Conservation (phyloP, 2,329 filamentous ascomycete genomes). For the Fusarium irregulare region DNA sequence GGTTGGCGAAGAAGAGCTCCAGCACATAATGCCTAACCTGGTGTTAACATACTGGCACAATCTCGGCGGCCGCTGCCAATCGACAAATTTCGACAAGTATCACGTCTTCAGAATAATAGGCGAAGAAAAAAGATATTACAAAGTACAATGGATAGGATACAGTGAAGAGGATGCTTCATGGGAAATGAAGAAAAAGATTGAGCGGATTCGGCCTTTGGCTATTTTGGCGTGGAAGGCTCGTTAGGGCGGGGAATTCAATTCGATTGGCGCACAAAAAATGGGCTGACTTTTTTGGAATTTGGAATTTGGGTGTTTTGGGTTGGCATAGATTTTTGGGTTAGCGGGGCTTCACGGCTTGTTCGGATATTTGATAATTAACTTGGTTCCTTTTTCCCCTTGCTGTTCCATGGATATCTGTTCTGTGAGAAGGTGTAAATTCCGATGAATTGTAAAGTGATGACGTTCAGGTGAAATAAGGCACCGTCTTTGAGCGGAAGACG, state of each 20-base stretch:
- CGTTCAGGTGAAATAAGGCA: accelerated
- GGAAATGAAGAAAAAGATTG: constrained; percentile 17
- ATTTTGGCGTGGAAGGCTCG: constrained; percentile 15
- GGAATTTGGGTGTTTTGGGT: background rate
- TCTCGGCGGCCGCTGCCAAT: constrained; percentile 10
- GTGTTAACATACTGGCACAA: constrained; percentile 10
- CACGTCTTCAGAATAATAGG: constrained; percentile 9
- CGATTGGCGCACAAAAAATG: constrained; percentile 12
- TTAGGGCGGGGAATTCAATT: background rate
- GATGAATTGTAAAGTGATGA: background rate
- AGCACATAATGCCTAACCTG: background rate
- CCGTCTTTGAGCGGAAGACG: too few relatives aligned
- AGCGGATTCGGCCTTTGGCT: constrained; percentile 4
- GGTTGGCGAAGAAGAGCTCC: constrained; percentile 10
- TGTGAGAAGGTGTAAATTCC: background rate
- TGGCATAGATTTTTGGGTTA: background rate
- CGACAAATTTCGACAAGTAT: background rate
- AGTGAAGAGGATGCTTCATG: constrained; percentile 5
- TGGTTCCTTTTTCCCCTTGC: too few relatives aligned
- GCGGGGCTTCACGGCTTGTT: background rate
- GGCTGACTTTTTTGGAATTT: background rate
- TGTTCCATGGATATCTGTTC: background rate
- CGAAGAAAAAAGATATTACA: background rate
- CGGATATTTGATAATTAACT: background rate
- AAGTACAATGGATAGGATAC: constrained; percentile 25